A percentile compares a stretch with the other conserved stretches of the same genome.
phyloP scores from a whole-genome alignment of 2,329 filamentous ascomycete genomes.

The Penicillium sp. region DNA sequence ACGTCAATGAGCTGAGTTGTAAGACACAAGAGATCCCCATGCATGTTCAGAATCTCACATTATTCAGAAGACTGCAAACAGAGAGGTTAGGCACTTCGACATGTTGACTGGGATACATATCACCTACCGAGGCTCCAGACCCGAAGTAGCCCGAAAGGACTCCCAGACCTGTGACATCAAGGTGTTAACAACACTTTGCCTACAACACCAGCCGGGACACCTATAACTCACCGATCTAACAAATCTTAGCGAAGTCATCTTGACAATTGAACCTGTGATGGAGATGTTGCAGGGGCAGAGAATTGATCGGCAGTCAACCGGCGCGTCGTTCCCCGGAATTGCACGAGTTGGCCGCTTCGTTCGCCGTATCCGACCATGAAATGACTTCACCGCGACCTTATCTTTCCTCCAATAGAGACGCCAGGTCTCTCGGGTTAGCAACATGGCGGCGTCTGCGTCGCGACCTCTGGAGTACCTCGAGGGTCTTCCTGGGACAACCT shows the following conservation, averaged over 20 bases:
- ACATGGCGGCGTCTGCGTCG: constrained; percentile 54
- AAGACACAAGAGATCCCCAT: neutral
- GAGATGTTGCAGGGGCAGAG: neutral
- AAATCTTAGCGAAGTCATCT: constrained; percentile 56
- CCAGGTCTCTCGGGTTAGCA: constrained; percentile 29
- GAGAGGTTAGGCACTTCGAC: neutral
- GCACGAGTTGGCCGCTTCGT: constrained; percentile 28
- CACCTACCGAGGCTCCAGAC: constrained; percentile 76
- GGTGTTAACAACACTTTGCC: constrained; percentile 14
- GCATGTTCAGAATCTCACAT: constrained; percentile 31
- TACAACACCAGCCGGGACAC: neutral
- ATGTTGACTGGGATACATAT: neutral
- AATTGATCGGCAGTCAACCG: constrained; percentile 8
- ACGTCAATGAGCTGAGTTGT: constrained; percentile 3
- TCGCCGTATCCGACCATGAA: constrained; percentile 23
- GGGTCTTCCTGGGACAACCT: constrained; percentile 81
- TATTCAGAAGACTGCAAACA: constrained; percentile 34
- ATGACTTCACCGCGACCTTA: constrained; percentile 15
- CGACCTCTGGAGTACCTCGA: constrained; percentile 85
- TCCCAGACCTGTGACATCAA: constrained; percentile 62
- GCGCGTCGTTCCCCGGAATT: constrained; percentile 25
- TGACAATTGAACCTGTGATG: constrained; percentile 6
- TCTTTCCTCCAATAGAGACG: constrained; percentile 20
- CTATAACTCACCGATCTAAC: constrained; percentile 57
- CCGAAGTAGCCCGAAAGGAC: constrained; percentile 79